Conservation (phyloP, 805 yeast genomes). For the Candida nitratophila region DNA sequence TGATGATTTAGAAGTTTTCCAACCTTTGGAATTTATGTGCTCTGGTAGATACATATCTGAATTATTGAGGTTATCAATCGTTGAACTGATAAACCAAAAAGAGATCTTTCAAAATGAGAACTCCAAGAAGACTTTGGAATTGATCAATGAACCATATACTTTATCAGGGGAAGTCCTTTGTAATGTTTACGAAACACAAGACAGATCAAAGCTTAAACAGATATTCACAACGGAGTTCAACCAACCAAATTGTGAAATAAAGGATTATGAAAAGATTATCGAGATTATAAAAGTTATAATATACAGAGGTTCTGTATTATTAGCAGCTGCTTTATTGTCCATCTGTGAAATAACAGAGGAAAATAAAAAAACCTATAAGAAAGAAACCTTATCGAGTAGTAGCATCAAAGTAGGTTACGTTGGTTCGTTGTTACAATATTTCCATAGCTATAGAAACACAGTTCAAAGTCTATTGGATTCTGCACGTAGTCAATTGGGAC, state of each 20-base stretch:
- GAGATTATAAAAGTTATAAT: constrained; percentile 30
- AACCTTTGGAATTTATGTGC: constrained; percentile 50
- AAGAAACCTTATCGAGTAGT: neutral
- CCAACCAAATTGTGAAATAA: neutral
- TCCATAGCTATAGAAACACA: constrained; percentile 29
- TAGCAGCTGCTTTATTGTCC: constrained; percentile 35
- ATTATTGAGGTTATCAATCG: constrained; percentile 35
- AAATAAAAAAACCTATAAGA: neutral
- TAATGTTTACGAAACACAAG: constrained; percentile 26
- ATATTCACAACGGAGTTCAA: constrained; percentile 9
- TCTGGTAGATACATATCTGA: constrained; percentile 54
- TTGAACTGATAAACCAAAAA: constrained; percentile 23
- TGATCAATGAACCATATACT: constrained; percentile 17
- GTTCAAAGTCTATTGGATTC: constrained; percentile 18
- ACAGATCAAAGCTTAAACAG: constrained; percentile 17
- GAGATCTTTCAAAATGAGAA: constrained; percentile 6
- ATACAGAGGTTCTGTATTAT: constrained; percentile 36
- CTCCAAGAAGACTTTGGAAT: neutral
- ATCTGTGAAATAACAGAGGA: constrained; percentile 23
- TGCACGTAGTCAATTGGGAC: constrained; percentile 13
- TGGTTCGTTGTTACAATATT: constrained; percentile 45
- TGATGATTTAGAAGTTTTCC: constrained; percentile 30
- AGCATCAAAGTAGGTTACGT: constrained; percentile 36
- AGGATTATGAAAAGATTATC: constrained; percentile 6
- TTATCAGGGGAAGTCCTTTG: constrained; percentile 37